phyloP scores from a whole-genome alignment of 108 stramenopile genomes.

The Skeletonema marinoi region DNA sequence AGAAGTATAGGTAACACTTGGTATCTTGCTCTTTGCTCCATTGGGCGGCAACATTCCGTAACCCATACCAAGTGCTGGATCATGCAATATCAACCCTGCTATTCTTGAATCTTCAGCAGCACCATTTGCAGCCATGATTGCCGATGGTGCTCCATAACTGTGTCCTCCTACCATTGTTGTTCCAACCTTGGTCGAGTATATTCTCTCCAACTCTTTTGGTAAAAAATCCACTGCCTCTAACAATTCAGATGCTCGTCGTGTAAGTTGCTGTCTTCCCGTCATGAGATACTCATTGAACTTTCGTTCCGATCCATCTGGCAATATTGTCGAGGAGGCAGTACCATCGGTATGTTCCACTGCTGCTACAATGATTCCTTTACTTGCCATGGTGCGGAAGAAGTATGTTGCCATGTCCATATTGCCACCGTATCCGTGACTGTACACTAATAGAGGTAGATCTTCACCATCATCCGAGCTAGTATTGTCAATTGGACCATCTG shows the following conservation, averaged over 20 bases:
- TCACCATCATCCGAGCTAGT: neutral
- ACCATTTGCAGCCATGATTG: constrained; percentile 30
- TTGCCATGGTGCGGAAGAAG: constrained; percentile 28
- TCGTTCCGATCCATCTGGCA: constrained; percentile 3
- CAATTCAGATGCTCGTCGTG: constrained; percentile 26
- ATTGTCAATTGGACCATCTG: constrained; percentile 4
- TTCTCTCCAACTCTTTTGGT: neutral
- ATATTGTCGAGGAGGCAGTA: constrained; percentile 16
- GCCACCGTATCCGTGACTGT: constrained; percentile 29
- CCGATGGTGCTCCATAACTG: constrained; percentile 28
- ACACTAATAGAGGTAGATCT: constrained; percentile 12
- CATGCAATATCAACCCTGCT: constrained; percentile 21
- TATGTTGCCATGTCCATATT: constrained; percentile 33
- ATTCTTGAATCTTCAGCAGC: neutral
- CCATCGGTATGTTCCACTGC: constrained; percentile 39
- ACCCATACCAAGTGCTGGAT: constrained; percentile 42
- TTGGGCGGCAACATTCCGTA: constrained; percentile 25
- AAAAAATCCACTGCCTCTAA: constrained; percentile 9
- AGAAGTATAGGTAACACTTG: constrained; percentile 15
- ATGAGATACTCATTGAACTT: constrained; percentile 20
- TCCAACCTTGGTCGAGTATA: neutral
- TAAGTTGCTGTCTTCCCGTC: constrained; percentile 22
- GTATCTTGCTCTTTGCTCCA: constrained; percentile 20
- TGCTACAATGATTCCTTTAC: constrained; percentile 23
- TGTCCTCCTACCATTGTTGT: constrained; percentile 28